A percentile compares a stretch with the other conserved stretches of the same genome.
Conservation (phyloP, 2,329 filamentous ascomycete species). For the Domatiomyces globalis region DNA sequence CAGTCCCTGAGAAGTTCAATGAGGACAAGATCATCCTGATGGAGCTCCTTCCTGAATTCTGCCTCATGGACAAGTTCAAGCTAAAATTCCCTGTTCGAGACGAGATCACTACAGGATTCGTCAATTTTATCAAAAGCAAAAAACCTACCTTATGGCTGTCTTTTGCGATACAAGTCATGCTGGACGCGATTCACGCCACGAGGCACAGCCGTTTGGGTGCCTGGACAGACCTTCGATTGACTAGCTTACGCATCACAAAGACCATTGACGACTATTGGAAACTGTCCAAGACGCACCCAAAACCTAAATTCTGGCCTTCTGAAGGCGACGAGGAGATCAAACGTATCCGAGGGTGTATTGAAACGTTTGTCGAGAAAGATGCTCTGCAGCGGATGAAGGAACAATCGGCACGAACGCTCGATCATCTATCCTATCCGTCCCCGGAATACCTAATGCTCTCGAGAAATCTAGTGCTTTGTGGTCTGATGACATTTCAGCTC, state of each 20-base stretch:
- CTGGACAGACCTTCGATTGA: conserved; percentile 19
- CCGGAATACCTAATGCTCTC: conserved; percentile 19
- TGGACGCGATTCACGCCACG: conserved; percentile 25
- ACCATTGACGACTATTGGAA: conserved; percentile 18
- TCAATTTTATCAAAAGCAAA: conserved; percentile 19
- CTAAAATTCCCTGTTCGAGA: conserved; percentile 19
- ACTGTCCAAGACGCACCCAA: conserved; percentile 13
- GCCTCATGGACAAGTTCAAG: conserved; percentile 12
- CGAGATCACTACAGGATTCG: conserved; percentile 21
- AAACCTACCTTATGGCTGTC: conserved; percentile 19
- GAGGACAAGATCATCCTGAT: conserved; percentile 25
- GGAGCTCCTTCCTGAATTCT: conserved; percentile 22
- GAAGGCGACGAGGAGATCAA: conserved; percentile 17
- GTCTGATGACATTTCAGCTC: conserved; percentile 18
- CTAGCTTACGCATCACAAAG: conserved; percentile 19
- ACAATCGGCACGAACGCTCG: neutral
- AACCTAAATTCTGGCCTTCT: conserved; percentile 20
- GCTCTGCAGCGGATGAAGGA: neutral
- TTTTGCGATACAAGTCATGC: conserved; percentile 23
- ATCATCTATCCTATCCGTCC: neutral
- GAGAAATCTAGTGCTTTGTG: conserved; percentile 19
- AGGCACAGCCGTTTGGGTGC: conserved; percentile 16
- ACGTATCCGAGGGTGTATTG: conserved; percentile 3
- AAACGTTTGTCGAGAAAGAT: neutral
- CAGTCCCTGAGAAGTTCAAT: conserved; percentile 20